Evolutionary conservation across 1,284 basidiomycete genomes (phyloP).

Genomic region (Pyrrhoderma lamaoense): DNA sequence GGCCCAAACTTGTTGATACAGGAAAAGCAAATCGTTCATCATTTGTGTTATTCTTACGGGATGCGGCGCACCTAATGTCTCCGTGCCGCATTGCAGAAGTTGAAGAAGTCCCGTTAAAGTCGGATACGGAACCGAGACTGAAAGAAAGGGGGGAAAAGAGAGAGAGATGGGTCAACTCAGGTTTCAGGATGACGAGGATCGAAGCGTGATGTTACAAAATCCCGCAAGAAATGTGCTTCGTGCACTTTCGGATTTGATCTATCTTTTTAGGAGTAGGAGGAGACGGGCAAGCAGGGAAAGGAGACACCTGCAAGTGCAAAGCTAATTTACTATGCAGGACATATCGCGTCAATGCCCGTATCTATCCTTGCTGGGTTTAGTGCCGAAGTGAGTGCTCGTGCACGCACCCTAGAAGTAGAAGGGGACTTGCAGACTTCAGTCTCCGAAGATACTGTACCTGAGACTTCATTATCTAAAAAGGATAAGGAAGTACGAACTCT

Average conservation of each 20-base stretch:
- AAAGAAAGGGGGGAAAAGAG: too few relatives aligned
- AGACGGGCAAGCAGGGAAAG: constrained; percentile 4
- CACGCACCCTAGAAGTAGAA: constrained; percentile 5
- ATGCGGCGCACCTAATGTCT: constrained; percentile 42
- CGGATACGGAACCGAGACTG: neutral
- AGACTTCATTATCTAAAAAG: too few relatives aligned
- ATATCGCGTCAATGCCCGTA: constrained; percentile 38
- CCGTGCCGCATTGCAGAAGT: constrained; percentile 38
- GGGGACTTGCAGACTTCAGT: neutral
- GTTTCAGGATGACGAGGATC: neutral
- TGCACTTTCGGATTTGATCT: constrained; percentile 46
- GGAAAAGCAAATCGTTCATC: constrained; percentile 29
- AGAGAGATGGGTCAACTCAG: too few relatives aligned
- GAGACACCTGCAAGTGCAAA: constrained; percentile 31
- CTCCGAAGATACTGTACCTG: neutral
- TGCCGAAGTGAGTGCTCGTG: constrained; percentile 8
- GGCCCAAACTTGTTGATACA: constrained; percentile 32
- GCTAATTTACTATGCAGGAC: constrained; percentile 51
- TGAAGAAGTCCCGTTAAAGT: constrained; percentile 14
- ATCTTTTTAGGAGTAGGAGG: constrained; percentile 28
- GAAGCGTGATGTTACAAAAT: constrained; percentile 23
- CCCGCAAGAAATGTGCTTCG: constrained; percentile 36
- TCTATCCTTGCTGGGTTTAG: constrained; percentile 13
- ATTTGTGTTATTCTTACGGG: constrained; percentile 46
- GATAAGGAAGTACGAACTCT: too few relatives aligned